phyloP scores from a whole-genome alignment of 768 basidiomycete species.

The Vishniacozyma victoriae region DNA sequence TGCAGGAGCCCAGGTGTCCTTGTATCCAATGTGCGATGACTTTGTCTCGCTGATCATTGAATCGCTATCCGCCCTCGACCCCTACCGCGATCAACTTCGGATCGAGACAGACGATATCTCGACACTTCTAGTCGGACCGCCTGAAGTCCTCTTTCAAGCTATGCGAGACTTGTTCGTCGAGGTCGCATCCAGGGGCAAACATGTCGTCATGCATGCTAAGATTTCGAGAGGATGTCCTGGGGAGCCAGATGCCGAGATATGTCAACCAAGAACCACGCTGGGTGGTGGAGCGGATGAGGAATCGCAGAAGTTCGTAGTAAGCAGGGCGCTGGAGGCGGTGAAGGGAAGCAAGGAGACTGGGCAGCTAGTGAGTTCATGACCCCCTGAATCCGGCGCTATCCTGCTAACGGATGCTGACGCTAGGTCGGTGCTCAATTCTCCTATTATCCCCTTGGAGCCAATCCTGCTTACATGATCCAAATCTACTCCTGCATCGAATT shows the following conservation, averaged over 20 bases:
- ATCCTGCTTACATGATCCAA: constrained; percentile 5
- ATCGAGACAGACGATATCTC: constrained; percentile 13
- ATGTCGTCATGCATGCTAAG: constrained; percentile 5
- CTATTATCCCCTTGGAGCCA: constrained; percentile 8
- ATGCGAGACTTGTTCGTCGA: constrained; percentile 10
- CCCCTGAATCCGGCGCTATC: not conserved
- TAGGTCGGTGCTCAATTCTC: constrained; percentile 6
- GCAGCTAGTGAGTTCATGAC: no score
- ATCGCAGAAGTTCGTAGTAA: no score
- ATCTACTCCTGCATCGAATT: constrained; percentile 12
- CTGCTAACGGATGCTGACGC: constrained; percentile 1
- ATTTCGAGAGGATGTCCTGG: constrained; percentile 13
- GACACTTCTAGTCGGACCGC: constrained; percentile 10
- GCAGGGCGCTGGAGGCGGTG: no score
- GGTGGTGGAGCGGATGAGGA: no score
- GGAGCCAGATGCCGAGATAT: not conserved
- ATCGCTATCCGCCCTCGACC: constrained; percentile 6
- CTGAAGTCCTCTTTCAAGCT: constrained; percentile 3
- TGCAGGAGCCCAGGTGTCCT: constrained; percentile 8
- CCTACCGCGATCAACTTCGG: constrained; percentile 3
- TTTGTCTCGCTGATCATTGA: constrained; percentile 8
- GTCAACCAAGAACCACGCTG: not conserved
- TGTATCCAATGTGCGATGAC: constrained; percentile 7
- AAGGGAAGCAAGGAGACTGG: no score
- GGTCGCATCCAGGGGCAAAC: not conserved